Evolutionary conservation across 345 rosid genomes (phyloP), one percentile per base, ranked within the genome.

Genomic region (Isatis tinctoria): DNA sequence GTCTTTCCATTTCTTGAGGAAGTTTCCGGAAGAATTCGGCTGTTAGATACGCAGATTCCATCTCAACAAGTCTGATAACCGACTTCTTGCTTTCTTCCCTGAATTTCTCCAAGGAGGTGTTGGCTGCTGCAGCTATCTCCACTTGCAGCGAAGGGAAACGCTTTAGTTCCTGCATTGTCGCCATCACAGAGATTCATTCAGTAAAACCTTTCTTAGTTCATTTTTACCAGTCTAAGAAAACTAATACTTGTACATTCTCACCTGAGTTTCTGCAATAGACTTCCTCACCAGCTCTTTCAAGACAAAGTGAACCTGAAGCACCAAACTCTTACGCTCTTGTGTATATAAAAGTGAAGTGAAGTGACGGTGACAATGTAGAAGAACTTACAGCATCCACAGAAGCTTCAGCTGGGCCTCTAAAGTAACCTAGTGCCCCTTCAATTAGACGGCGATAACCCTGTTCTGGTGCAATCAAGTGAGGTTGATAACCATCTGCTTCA

Each of bases 401-500:
- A 75, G 97, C 93, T 81, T 90, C 97, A 1, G 93, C 87, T 70
- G 97, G 97, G 69, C 92, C 97, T 82, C 93, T 82, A 60, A 90
- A 90, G 86, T 83, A 90, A 54, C 81, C 77, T 8, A 90, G 56
- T 0, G 97, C 73, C 7, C 91, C 83, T 67, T 90, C 97, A 36
- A 90, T 87, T 4, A 90, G 80, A 35, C 93, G 88, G 26, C 93
- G 77, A 73, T 90, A 90, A 61, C 93, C 97, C 74, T 90, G 97
- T 73, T 90, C 97, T 4, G 97, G 97, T 12, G 97, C 93, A 62
- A 90, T 85, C 80, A 90, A 80, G 82, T 90, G 97, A 58, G 92
- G 97, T 71, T 90, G 97, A 72, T 90, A 90, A 16, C 97, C 97
- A 80, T 90, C 97, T 59, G 97, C 91, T 81, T 90, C 89, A 2